Conservation (phyloP, 306 rosid species). For the Trichosanthes cucumerina region DNA sequence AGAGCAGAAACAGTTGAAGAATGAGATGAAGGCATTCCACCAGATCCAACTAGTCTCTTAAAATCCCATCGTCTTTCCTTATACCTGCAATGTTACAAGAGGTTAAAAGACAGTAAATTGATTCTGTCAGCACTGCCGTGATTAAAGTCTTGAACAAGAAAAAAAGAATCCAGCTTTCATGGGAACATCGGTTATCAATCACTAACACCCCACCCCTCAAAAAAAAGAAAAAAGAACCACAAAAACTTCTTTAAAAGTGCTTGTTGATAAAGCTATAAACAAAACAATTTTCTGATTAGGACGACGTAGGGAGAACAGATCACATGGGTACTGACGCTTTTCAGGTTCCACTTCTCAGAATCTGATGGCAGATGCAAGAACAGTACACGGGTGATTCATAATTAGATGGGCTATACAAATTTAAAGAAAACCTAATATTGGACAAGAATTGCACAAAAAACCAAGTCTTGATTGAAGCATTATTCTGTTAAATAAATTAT, state of each 20-base stretch:
- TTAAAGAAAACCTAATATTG: background rate
- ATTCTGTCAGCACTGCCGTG: background rate
- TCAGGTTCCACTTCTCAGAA: background rate
- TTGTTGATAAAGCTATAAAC: background rate
- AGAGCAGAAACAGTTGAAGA: slow-evolving; percentile 92
- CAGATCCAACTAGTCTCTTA: slow-evolving; percentile 77
- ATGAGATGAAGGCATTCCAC: slow-evolving; percentile 99
- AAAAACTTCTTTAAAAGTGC: background rate
- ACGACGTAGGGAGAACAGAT: background rate
- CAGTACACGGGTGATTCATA: background rate
- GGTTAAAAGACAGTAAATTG: slow-evolving; percentile 23
- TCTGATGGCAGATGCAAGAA: background rate
- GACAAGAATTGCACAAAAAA: background rate
- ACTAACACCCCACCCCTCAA: background rate
- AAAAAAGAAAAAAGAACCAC: background rate
- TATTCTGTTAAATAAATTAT: background rate
- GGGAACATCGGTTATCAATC: background rate
- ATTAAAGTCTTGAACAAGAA: background rate
- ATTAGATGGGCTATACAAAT: background rate
- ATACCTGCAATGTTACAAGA: slow-evolving; percentile 53
- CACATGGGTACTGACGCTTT: background rate
- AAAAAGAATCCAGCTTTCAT: background rate
- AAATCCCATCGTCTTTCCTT: slow-evolving; percentile 89
- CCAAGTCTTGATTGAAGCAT: background rate
- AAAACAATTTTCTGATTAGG: background rate